Evolutionary conservation across 345 rosid species (phyloP), one percentile per base, ranked within the genome.

Genomic region (Kandelia obovata): DNA sequence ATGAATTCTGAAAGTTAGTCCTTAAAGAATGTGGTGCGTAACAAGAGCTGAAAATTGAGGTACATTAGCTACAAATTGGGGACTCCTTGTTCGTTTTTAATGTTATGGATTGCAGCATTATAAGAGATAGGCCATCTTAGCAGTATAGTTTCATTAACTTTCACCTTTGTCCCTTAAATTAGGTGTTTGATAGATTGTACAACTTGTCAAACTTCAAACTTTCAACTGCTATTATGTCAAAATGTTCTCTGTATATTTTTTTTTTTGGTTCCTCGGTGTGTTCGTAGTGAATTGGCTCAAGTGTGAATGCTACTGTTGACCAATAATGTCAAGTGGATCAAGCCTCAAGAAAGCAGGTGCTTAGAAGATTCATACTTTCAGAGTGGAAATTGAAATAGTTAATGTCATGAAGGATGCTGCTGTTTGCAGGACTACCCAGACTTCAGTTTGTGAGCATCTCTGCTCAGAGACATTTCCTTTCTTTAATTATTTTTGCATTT

Each of bases 1-100:
- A 78, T 95, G 58, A 71, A 87, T 80, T 43, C 47, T 63, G 61
- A 69, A 63, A 43, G 53, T 17, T 39, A 6, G 62, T 21, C 61
- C 39, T 78, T 53, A 46, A 53, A 39, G 76, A n/a, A 57, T 68
- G 64, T 68, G 49, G 53, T 20, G 57, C 62, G 19, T n/a, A 6
- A 26, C 26, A 39, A 67, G 53, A 1, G 6, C 6, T 55, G 17
- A 49, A 30, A 61, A 25, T 53, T 69, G 75, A 80, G 79, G 81
- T 78, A 80, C 80, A 65, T 43, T 75, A 37, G 65, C 52, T 34
- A 6, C 69, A 46, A 35, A 53, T 43, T 72, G 15, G 67, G 37
- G 32, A 51, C 43, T 26, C 17, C 26, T 47, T 57, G 35, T 28
- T 35, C 43, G 25, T 72, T 47, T 51, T 58, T 61, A 65, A 20